phyloP scores from a whole-genome alignment of 768 basidiomycete species.

The Trametes coccinea region DNA sequence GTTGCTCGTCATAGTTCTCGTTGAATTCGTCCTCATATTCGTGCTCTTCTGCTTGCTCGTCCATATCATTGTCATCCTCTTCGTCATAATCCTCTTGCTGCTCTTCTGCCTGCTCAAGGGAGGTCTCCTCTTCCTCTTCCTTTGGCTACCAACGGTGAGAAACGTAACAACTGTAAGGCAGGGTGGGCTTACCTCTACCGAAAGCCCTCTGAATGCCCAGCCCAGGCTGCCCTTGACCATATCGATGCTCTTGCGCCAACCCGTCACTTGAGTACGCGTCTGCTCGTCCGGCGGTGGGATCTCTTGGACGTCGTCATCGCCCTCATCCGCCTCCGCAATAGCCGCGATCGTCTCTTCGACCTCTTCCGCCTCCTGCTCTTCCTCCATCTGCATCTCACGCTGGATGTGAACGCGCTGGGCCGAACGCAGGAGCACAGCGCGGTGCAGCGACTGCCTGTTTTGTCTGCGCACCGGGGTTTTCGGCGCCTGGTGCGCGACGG shows the following conservation, averaged over 20 bases:
- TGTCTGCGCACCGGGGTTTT: slow-evolving; percentile 30
- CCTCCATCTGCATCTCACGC: slow-evolving; percentile 51
- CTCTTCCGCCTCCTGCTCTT: slow-evolving; percentile 53
- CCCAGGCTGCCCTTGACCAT: slow-evolving; percentile 33
- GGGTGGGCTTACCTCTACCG: slow-evolving; percentile 21
- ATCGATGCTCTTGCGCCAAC: slow-evolving; percentile 38
- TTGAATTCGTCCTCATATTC: slow-evolving; percentile 14
- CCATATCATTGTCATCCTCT: slow-evolving; percentile 24
- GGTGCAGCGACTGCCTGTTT: slow-evolving; percentile 55
- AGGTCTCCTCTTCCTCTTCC: slow-evolving; percentile 18
- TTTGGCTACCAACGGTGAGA: slow-evolving; percentile 8
- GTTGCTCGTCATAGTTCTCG: slow-evolving; percentile 10
- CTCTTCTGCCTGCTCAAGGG: neutral
- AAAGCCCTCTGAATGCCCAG: slow-evolving; percentile 34
- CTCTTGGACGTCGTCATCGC: slow-evolving; percentile 34
- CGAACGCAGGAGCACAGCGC: slow-evolving; percentile 68
- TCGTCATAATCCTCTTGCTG: slow-evolving; percentile 29
- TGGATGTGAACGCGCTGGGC: slow-evolving; percentile 61
- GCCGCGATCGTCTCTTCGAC: slow-evolving; percentile 40
- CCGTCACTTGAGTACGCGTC: slow-evolving; percentile 25
- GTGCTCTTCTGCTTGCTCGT: slow-evolving; percentile 4
- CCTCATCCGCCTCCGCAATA: slow-evolving; percentile 29
- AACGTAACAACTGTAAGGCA: neutral
- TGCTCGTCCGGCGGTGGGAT: slow-evolving; percentile 24
- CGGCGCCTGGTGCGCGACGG: slow-evolving; percentile 12